Conservation (phyloP, 169 alveolate genomes). For the Plasmodium blacklocki region DNA sequence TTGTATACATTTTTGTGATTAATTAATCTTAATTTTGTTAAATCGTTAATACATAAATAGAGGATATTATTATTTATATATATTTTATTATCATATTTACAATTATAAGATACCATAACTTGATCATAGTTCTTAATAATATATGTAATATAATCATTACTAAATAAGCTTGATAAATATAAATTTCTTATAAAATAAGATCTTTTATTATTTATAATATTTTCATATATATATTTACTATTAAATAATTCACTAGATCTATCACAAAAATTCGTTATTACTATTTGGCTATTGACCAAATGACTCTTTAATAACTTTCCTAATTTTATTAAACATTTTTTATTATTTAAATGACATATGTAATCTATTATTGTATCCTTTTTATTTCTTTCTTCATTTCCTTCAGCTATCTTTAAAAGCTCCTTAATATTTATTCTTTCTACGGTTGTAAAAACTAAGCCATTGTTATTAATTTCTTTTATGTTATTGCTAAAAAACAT, state of each 20-base stretch:
- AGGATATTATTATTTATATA: constrained; percentile 22
- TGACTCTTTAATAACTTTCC: constrained; percentile 12
- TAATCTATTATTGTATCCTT: constrained; percentile 9
- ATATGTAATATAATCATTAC: constrained; percentile 16
- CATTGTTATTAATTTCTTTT: constrained; percentile 35
- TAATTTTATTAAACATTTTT: constrained; percentile 24
- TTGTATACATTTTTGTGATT: constrained; percentile 41
- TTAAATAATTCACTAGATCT: constrained; percentile 28
- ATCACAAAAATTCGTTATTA: constrained; percentile 69
- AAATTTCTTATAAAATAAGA: constrained; percentile 24
- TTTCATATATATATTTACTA: constrained; percentile 20
- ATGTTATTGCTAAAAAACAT: constrained; percentile 37
- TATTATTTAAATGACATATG: constrained; percentile 14
- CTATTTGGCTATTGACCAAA: constrained; percentile 33
- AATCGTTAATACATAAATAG: constrained; percentile 43
- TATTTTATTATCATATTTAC: constrained; percentile 56
- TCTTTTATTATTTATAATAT: constrained; percentile 28
- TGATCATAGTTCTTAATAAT: constrained; percentile 40
- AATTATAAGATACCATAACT: constrained; percentile 19
- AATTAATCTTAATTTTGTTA: constrained; percentile 45
- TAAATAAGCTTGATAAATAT: constrained; percentile 56
- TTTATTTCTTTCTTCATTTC: neutral
- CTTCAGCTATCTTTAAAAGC: neutral
- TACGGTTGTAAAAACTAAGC: constrained; percentile 27
- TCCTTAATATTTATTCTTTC: constrained; percentile 26